Evolutionary conservation across 1,284 basidiomycete genomes (phyloP).

Genomic region (Apiotrichum domesticum): DNA sequence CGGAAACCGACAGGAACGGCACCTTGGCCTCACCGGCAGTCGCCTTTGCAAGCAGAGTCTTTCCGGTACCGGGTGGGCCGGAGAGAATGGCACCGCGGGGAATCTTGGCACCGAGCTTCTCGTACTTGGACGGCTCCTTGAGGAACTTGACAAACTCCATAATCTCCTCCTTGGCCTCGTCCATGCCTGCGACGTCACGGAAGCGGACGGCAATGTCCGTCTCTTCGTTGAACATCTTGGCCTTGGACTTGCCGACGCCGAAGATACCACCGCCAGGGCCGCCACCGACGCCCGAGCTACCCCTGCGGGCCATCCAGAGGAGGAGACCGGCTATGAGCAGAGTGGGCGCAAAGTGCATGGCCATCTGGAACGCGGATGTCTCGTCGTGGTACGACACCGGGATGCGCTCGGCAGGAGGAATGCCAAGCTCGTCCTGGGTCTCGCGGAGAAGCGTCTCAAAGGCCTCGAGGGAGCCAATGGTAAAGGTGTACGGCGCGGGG

Average conservation of each 20-base stretch:
- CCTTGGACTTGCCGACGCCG: conserved; percentile 91
- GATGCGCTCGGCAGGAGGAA: conserved; percentile 86
- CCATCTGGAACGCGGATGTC: conserved; percentile 72
- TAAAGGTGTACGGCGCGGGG: conserved; percentile 71
- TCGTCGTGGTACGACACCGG: conserved; percentile 97
- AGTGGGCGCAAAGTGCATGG: conserved; percentile 91
- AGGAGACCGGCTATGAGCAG: conserved; percentile 83
- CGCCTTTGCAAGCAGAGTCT: conserved; percentile 95
- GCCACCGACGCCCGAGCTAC: conserved; percentile 54
- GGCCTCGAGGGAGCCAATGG: conserved; percentile 93
- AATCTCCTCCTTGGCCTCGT: conserved; percentile 99
- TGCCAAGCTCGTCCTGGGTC: conserved; percentile 85
- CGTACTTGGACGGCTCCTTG: conserved; percentile 90
- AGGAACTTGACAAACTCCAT: conserved; percentile 99
- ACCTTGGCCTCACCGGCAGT: conserved; percentile 96
- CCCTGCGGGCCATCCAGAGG: conserved; percentile 80
- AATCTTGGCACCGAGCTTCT: conserved; percentile 96
- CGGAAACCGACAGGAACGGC: conserved; percentile 96
- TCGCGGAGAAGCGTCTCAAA: conserved; percentile 93
- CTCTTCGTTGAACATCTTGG: conserved; percentile 96
- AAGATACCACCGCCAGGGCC: conserved; percentile 79
- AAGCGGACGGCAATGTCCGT: conserved; percentile 91
- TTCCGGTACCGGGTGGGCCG: conserved; percentile 97
- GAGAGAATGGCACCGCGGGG: conserved; percentile 96
- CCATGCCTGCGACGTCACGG: conserved; percentile 96